Evolutionary conservation across 176 grass and related monocot species (phyloP).

Genomic region (Aegilops speltoides): DNA sequence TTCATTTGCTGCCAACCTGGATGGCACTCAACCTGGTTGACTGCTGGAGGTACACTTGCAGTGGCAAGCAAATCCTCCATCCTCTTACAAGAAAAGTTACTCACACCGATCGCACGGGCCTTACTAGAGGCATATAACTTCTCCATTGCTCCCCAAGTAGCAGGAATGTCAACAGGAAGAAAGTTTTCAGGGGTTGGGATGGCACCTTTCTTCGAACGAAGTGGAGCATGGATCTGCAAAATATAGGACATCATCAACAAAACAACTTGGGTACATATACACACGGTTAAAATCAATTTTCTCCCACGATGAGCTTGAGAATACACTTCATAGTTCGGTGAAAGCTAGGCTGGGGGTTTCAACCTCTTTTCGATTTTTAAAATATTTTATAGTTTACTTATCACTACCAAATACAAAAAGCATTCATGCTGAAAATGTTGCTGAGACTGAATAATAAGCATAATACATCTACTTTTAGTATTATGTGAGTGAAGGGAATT

Average conservation of each 20-base stretch:
- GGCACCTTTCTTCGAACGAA: slow-evolving; percentile 60
- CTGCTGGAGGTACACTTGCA: slow-evolving; percentile 60
- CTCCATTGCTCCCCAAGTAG: slow-evolving; percentile 77
- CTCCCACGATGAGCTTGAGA: background rate
- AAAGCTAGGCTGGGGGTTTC: background rate
- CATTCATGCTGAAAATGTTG: background rate
- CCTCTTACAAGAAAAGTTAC: slow-evolving; percentile 84
- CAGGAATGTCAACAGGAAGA: slow-evolving; percentile 49
- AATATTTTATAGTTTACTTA: background rate
- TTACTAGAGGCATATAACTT: slow-evolving; percentile 62
- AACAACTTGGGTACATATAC: background rate
- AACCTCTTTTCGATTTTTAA: too few relatives aligned
- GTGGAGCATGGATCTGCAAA: slow-evolving; percentile 75
- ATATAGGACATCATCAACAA: background rate
- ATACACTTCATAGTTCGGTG: background rate
- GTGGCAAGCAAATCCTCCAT: slow-evolving; percentile 53
- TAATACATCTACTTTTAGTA: background rate
- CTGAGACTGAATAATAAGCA: background rate
- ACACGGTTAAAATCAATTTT: background rate
- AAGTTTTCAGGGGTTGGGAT: slow-evolving; percentile 53
- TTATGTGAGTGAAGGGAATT: background rate
- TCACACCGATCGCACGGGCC: slow-evolving; percentile 68
- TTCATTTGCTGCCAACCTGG: slow-evolving; percentile 73
- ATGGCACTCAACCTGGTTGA: slow-evolving; percentile 80
- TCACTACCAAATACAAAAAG: background rate